phyloP scores from a whole-genome alignment of 192 early-diverging fungal species.

The Backusella parvicylindrica region DNA sequence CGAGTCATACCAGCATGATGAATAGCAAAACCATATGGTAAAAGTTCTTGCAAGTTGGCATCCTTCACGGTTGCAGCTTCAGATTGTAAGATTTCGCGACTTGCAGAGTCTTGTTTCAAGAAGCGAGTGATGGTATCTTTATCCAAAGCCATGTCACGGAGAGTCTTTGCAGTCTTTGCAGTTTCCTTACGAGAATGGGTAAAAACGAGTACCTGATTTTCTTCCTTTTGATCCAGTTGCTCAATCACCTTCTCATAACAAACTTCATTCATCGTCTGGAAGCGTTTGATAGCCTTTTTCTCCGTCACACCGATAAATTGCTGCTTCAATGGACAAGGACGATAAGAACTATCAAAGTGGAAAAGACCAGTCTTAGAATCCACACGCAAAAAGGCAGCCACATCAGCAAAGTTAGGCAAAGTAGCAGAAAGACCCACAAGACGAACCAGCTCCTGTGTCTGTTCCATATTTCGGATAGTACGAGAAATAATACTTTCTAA shows the following conservation, averaged over 20 bases:
- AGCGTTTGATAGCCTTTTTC: slow-evolving; percentile 91
- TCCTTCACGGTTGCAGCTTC: slow-evolving; percentile 83
- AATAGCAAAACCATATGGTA: slow-evolving; percentile 93
- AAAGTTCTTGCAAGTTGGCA: slow-evolving; percentile 78
- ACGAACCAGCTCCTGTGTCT: slow-evolving; percentile 83
- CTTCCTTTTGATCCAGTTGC: slow-evolving; percentile 64
- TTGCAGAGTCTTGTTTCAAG: slow-evolving; percentile 75
- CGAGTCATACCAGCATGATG: slow-evolving; percentile 97
- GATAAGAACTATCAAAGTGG: slow-evolving; percentile 88
- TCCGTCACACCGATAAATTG: slow-evolving; percentile 97
- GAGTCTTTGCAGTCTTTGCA: slow-evolving; percentile 86
- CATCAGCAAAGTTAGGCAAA: slow-evolving; percentile 94
- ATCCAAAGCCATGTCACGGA: slow-evolving; percentile 88
- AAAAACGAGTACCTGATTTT: slow-evolving; percentile 91
- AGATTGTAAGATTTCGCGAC: slow-evolving; percentile 77
- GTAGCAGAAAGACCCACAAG: slow-evolving; percentile 94
- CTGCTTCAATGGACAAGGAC: slow-evolving; percentile 94
- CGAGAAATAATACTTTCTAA: slow-evolving; percentile 90
- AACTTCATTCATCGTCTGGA: slow-evolving; percentile 97
- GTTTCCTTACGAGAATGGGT: slow-evolving; percentile 98
- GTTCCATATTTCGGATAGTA: slow-evolving; percentile 83
- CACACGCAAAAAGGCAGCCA: slow-evolving; percentile 91
- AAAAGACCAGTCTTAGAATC: slow-evolving; percentile 79
- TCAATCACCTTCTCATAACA: slow-evolving; percentile 93
- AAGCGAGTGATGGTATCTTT: slow-evolving; percentile 83